phyloP scores from a whole-genome alignment of 371 early-diverging fungal species.

The Actinomortierella wolfii region DNA sequence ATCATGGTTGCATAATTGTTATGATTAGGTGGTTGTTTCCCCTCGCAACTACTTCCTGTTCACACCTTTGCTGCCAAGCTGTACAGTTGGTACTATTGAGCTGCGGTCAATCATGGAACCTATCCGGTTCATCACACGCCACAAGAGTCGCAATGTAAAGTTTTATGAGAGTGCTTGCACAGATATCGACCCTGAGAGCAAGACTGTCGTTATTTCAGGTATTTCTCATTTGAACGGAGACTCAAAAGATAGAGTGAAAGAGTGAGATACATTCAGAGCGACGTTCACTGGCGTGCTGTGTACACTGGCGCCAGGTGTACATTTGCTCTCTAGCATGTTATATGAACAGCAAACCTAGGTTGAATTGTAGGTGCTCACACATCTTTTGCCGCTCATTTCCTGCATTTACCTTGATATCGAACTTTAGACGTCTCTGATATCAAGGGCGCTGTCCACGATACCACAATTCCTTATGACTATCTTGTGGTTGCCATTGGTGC shows the following conservation, averaged over 20 bases:
- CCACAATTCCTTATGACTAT: conserved; percentile 83
- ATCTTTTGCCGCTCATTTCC: neutral
- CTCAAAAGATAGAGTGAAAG: too few relatives aligned
- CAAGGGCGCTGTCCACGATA: conserved; percentile 61
- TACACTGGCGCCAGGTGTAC: too few relatives aligned
- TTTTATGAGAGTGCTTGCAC: conserved; percentile 90
- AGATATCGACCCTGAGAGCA: conserved; percentile 77
- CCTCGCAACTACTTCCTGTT: conserved; percentile 94
- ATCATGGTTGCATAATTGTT: conserved; percentile 4
- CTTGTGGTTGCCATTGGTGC: conserved; percentile 90
- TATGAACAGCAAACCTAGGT: neutral
- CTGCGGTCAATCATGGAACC: conserved; percentile 87
- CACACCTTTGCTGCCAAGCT: conserved; percentile 88
- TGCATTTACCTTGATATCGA: neutral
- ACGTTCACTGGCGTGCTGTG: too few relatives aligned
- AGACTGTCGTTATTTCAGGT: conserved; percentile 73
- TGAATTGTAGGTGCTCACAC: too few relatives aligned
- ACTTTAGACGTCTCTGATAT: conserved; percentile 70
- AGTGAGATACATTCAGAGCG: too few relatives aligned
- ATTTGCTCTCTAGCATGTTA: neutral
- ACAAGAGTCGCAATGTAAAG: conserved; percentile 81
- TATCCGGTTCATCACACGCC: conserved; percentile 83
- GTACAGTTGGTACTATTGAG: conserved; percentile 88
- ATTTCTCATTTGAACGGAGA: conserved; percentile 24
- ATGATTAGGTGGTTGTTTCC: conserved; percentile 67